phyloP scores from a whole-genome alignment of 2,329 filamentous ascomycete species.

The Nectriaceae sp. region DNA sequence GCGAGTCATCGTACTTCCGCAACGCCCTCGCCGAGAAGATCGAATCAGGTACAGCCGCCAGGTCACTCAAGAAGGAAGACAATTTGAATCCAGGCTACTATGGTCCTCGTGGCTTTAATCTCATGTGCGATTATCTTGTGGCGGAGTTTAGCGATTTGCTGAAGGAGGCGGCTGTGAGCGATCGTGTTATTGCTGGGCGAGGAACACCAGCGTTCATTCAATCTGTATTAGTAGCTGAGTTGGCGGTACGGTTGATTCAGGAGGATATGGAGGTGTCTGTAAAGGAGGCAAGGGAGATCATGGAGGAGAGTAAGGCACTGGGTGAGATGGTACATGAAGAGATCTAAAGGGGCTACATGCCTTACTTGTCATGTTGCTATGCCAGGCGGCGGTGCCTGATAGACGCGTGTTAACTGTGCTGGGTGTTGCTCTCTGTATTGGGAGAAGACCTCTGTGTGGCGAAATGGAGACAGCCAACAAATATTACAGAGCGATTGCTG shows the following conservation, averaged over 20 bases:
- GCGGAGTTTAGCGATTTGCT: slow-evolving; percentile 59
- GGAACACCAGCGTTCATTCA: slow-evolving; percentile 72
- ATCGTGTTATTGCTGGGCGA: slow-evolving; percentile 65
- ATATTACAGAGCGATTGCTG: too few relatives aligned
- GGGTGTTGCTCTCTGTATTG: too few relatives aligned
- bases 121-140: slow-evolving; percentile 72
- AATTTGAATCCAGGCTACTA: slow-evolving; percentile 79
- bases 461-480: too few relatives aligned
- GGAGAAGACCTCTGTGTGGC: too few relatives aligned
- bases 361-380: too few relatives aligned
- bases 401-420: too few relatives aligned
- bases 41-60: slow-evolving; percentile 54
- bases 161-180: slow-evolving; percentile 62
- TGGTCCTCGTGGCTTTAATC: slow-evolving; percentile 69
- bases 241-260: slow-evolving; percentile 55
- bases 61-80: slow-evolving; percentile 60
- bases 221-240: slow-evolving; percentile 75
- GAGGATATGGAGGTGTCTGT: slow-evolving; percentile 54
- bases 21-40: slow-evolving; percentile 56
- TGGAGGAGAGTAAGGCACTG: slow-evolving; percentile 67
- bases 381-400: too few relatives aligned
- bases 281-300: slow-evolving; percentile 51
- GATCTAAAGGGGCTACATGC: slow-evolving; percentile 17
- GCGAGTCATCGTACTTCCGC: slow-evolving; percentile 62
- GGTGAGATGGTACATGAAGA: slow-evolving; percentile 71